Evolutionary conservation across 495 filamentous ascomycete species (phyloP).

Genomic region (Chaetomium fimeti): DNA sequence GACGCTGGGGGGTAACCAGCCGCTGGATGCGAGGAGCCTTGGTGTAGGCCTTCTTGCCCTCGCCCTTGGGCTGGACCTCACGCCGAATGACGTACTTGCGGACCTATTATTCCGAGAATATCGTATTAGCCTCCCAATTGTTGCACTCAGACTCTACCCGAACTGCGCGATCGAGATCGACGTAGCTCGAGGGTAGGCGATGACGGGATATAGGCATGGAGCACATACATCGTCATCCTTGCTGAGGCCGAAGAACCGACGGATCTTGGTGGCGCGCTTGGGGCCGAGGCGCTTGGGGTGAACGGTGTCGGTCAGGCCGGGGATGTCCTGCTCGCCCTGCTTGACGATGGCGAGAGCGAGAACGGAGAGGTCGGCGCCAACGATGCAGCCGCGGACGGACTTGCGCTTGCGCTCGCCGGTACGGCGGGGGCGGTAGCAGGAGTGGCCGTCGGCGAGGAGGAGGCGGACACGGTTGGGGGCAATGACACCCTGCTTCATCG

Average conservation of each 20-base stretch:
- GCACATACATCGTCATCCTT: constrained; percentile 99
- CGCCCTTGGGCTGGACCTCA: constrained; percentile 89
- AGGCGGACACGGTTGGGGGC: constrained; percentile 97
- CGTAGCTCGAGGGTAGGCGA: constrained; percentile 54
- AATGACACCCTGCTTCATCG: constrained; percentile 99
- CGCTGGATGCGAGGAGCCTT: constrained; percentile 99
- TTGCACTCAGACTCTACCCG: constrained; percentile 55
- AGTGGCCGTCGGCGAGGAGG: constrained; percentile 86
- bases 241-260: constrained; percentile 95
- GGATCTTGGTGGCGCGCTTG: constrained; percentile 99
- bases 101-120: constrained; percentile 56
- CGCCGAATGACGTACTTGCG: constrained; percentile 99
- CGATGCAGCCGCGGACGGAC: constrained; percentile 96
- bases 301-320: constrained; percentile 92
- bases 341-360: constrained; percentile 92
- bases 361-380: constrained; percentile 88
- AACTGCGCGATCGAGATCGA: constrained; percentile 48
- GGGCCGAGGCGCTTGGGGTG: constrained; percentile 97
- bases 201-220: constrained; percentile 46
- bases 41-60: constrained; percentile 97
- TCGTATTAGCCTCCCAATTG: constrained; percentile 42
- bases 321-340: constrained; percentile 90
- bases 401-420: constrained; percentile 99
- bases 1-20: constrained; percentile 97
- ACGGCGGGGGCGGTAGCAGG: constrained; percentile 96